These are phyloP conservation scores for Yarrowia bubula DNA, from an alignment of 805 yeast species.

Conservation along the genomic window DNA sequence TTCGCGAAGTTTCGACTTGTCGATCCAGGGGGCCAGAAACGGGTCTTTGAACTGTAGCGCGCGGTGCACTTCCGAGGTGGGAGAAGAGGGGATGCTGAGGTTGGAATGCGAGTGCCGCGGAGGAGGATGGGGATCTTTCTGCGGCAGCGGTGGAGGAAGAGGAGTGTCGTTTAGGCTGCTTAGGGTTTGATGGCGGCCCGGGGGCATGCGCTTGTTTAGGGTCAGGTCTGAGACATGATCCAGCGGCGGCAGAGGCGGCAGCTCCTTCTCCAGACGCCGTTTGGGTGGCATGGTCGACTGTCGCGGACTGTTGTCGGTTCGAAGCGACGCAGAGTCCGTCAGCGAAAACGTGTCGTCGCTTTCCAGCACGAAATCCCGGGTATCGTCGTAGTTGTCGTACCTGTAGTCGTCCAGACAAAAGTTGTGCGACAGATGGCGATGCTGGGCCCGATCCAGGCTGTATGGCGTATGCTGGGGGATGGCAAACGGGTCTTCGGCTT, in stretches of 20 bases:
- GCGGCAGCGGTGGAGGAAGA: constrained; percentile 9
- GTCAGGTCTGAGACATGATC: neutral
- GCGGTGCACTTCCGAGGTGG: constrained; percentile 1
- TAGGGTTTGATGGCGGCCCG: constrained; percentile 16
- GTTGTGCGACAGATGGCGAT: constrained; percentile 19
- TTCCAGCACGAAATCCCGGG: constrained; percentile 6
- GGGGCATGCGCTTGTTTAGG: constrained; percentile 16
- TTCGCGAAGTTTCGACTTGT: neutral
- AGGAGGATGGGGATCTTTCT: neutral
- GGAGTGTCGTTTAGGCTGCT: neutral
- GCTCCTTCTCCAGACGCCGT: constrained; percentile 5
- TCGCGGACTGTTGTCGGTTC: neutral
- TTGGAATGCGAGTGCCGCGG: neutral
- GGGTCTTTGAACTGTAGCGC: constrained; percentile 25
- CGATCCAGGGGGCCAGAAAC: constrained; percentile 17
- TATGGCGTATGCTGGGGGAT: constrained; percentile 12
- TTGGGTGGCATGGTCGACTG: constrained; percentile 3
- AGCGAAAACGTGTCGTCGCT: constrained; percentile 10
- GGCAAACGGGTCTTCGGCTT: neutral
- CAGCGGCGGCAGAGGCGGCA: constrained; percentile 14
- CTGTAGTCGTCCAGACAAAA: constrained; percentile 20
- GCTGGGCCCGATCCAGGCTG: constrained; percentile 1
- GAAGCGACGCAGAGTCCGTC: neutral
- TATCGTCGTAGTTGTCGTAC: constrained; percentile 22
- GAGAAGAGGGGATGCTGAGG: neutral